phyloP scores from a whole-genome alignment of 129 eudicot species.

The Artemisia annua region DNA sequence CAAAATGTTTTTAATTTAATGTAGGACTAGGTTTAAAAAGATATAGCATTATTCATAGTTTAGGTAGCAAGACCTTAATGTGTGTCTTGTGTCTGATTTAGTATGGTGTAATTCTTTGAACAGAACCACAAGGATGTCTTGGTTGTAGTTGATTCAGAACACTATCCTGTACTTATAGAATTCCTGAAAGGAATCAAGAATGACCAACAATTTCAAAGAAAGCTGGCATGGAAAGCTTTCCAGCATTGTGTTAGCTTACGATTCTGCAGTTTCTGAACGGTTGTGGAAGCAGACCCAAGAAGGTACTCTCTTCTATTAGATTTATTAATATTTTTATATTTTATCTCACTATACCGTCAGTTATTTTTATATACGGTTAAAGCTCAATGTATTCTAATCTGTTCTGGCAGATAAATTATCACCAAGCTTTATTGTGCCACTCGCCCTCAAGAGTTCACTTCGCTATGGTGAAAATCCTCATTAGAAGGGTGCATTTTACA shows the following conservation, averaged over 20 bases:
- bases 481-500: conserved; percentile 91
- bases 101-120: neutral
- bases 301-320: conserved; percentile 39
- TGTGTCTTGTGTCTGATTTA: neutral
- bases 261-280: no score
- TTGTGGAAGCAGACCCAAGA: conserved; percentile 85
- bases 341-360: neutral
- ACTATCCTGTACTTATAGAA: conserved; percentile 70
- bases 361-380: neutral
- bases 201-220: conserved; percentile 70
- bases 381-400: conserved; percentile 5
- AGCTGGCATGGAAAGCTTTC: conserved; percentile 94
- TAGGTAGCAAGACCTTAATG: neutral
- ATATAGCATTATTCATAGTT: neutral
- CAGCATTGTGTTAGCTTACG: conserved; percentile 76
- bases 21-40: no score
- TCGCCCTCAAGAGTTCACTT: conserved; percentile 76
- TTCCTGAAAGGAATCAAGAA: conserved; percentile 54
- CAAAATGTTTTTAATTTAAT: no score
- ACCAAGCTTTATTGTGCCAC: conserved; percentile 70
- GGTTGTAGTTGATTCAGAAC: no score
- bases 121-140: no score
- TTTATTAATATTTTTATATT: neutral
- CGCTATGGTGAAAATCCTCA: conserved; percentile 99
- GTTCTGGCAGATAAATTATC: conserved; percentile 66